Conservation (phyloP, 305 asterid genomes). For the Solanum hybrid region DNA sequence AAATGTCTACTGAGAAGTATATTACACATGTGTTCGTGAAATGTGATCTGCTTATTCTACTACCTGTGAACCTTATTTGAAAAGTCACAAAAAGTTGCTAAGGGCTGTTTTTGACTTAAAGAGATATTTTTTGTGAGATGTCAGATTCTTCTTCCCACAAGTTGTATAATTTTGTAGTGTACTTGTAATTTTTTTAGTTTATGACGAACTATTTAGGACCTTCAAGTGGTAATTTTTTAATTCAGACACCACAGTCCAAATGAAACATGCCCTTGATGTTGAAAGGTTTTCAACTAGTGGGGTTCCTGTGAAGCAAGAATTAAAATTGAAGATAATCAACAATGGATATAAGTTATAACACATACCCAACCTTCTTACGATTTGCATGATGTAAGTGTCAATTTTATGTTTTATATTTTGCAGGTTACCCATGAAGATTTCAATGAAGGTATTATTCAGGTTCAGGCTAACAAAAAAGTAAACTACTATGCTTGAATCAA, state of each 20-base stretch:
- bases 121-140: not conserved
- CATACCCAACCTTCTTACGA: not conserved
- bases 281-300: not conserved
- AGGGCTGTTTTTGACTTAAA: not conserved
- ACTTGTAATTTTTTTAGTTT: not conserved
- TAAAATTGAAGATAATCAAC: not conserved
- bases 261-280: not conserved
- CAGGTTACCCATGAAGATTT: constrained; percentile 74
- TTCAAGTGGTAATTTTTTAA: not conserved
- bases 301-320: not conserved
- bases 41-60: not conserved
- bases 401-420: not conserved
- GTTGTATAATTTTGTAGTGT: not conserved
- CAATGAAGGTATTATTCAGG: constrained; percentile 81
- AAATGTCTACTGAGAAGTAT: not conserved
- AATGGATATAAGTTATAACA: not conserved
- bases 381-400: not conserved
- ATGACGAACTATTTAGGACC: not conserved
- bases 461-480: constrained; percentile 75
- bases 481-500: constrained; percentile 55
- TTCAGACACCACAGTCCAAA: not conserved
- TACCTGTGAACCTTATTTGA: not conserved
- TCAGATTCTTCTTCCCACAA: not conserved
- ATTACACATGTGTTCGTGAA: not conserved
- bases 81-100: not conserved